Evolutionary conservation across 108 stramenopile genomes (phyloP).

Genomic region (Cyclotella cryptica): DNA sequence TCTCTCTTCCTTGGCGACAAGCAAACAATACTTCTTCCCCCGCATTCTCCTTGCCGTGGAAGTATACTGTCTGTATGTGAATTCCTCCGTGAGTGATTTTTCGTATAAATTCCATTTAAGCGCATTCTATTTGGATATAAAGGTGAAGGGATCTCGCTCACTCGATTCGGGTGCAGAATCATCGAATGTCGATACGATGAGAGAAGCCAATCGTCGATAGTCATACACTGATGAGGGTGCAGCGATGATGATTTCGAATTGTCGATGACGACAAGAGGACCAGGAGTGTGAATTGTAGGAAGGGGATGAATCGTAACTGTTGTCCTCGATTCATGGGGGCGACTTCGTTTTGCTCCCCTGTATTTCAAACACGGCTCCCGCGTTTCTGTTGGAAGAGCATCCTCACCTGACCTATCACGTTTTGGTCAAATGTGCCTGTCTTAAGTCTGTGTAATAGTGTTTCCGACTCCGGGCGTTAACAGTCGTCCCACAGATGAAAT

Average conservation of each 20-base stretch:
- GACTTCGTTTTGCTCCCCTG: too few relatives aligned
- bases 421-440: too few relatives aligned
- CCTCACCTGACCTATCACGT: too few relatives aligned
- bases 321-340: too few relatives aligned
- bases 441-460: too few relatives aligned
- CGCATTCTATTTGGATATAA: constrained; percentile 7
- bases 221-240: constrained; percentile 40
- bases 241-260: constrained; percentile 22
- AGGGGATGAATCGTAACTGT: too few relatives aligned
- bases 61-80: constrained; percentile 51
- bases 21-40: constrained; percentile 62
- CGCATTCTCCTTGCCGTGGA: constrained; percentile 51
- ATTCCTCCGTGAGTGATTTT: constrained; percentile 48
- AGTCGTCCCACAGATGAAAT: too few relatives aligned
- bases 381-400: too few relatives aligned
- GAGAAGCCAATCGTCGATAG: constrained; percentile 40
- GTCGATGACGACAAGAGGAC: too few relatives aligned
- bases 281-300: too few relatives aligned
- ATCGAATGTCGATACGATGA: constrained; percentile 52
- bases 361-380: too few relatives aligned
- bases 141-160: not conserved
- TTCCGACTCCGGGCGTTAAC: too few relatives aligned
- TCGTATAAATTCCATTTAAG: constrained; percentile 47
- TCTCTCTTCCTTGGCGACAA: constrained; percentile 49
- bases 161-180: constrained; percentile 15